Percentiles rank a stretch among this genome's conserved stretches.
phyloP scores from a whole-genome alignment of 352 stramenopile genomes.

The Hyaloperonospora arabidopsidis region DNA sequence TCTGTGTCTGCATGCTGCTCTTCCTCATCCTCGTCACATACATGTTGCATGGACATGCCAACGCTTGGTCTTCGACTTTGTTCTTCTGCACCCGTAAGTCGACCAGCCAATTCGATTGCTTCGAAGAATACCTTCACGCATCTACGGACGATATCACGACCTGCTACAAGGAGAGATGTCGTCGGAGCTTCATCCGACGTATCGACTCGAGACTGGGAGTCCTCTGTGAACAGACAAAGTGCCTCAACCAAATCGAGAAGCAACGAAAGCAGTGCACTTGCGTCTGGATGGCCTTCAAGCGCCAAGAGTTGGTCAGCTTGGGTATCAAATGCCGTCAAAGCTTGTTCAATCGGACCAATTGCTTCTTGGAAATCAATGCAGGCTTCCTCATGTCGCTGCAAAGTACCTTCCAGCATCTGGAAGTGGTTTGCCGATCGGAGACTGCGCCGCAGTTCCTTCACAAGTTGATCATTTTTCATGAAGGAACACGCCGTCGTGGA shows the following conservation, averaged over 20 bases:
- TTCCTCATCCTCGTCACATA: slow-evolving; percentile 14
- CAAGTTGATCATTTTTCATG: slow-evolving; percentile 68
- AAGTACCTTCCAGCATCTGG: slow-evolving; percentile 35
- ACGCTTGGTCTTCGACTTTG: slow-evolving; percentile 3
- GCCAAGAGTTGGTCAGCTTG: slow-evolving; percentile 13
- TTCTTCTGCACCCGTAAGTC: slow-evolving; percentile 31
- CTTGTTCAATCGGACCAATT: slow-evolving; percentile 30
- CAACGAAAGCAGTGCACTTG: slow-evolving; percentile 14
- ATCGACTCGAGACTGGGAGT: neutral
- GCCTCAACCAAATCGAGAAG: slow-evolving; percentile 25
- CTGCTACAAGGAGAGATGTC: slow-evolving; percentile 22
- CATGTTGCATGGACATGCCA: neutral
- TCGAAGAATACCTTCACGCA: slow-evolving; percentile 64
- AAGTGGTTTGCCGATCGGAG: slow-evolving; percentile 51
- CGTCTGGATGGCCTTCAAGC: neutral
- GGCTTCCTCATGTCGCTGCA: slow-evolving; percentile 43
- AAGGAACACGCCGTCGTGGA: slow-evolving; percentile 34
- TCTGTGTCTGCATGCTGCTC: slow-evolving; percentile 9
- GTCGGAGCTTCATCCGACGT: neutral
- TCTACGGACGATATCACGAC: slow-evolving; percentile 30
- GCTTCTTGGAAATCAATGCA: slow-evolving; percentile 28
- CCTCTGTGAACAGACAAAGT: slow-evolving; percentile 11
- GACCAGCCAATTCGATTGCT: slow-evolving; percentile 53
- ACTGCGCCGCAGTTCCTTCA: slow-evolving; percentile 63
- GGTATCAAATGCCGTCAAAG: slow-evolving; percentile 25